Evolutionary conservation across 2,329 filamentous ascomycete genomes (phyloP).

Genomic region (Sporothrix humicola): DNA sequence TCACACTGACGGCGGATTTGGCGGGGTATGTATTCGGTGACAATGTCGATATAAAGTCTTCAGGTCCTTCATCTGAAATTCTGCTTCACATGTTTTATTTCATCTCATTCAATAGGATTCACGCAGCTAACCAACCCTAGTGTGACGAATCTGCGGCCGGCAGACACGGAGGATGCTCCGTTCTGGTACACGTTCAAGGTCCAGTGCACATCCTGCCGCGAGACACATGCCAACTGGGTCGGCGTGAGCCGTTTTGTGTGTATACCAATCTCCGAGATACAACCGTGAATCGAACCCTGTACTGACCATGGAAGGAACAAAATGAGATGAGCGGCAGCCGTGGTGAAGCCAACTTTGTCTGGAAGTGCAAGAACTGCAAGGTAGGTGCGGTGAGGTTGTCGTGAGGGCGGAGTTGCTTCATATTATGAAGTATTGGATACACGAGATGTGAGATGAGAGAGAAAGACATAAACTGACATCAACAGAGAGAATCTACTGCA

Average conservation of each 20-base stretch:
- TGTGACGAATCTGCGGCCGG: constrained; percentile 85
- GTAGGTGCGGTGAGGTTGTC: constrained; percentile 50
- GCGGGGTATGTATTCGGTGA: constrained; percentile 60
- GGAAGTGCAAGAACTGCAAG: constrained; percentile 98
- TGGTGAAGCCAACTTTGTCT: constrained; percentile 99
- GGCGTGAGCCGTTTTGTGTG: constrained; percentile 86
- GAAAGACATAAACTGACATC: background rate
- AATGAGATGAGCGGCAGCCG: constrained; percentile 92
- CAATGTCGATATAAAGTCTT: background rate
- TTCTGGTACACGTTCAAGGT: constrained; percentile 99
- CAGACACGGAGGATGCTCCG: constrained; percentile 78
- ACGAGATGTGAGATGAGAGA: too few species aligned
- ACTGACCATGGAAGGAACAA: constrained; percentile 64
- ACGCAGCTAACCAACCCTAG: constrained; percentile 53
- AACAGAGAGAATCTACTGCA: constrained; percentile 81
- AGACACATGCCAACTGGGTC: constrained; percentile 85
- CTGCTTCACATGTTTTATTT: background rate
- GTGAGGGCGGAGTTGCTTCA: too few species aligned
- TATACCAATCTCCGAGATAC: constrained; percentile 34
- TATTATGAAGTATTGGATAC: too few species aligned
- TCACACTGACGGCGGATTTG: constrained; percentile 71
- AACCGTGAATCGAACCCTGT: background rate
- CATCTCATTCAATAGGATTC: background rate
- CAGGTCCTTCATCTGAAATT: background rate
- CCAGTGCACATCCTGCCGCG: constrained; percentile 96